Evolutionary conservation across 441 rosid genomes (phyloP).

Genomic region (Corymbia citriodora): DNA sequence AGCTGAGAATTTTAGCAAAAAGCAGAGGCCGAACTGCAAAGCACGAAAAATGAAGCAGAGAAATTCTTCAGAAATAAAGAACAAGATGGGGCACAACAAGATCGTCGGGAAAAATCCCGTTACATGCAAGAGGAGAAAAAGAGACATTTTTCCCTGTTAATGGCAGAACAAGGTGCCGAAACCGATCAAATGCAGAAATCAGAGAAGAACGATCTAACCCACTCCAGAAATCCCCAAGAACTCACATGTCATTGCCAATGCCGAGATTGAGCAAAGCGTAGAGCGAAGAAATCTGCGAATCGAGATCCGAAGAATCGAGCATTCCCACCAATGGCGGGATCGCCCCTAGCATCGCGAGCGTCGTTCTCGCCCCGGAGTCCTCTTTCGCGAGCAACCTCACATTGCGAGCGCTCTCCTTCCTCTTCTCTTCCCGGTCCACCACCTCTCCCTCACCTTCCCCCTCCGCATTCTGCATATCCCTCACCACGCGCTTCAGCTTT

Average conservation of each 20-base stretch:
- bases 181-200: not conserved
- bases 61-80: not conserved
- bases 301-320: conserved; percentile 53
- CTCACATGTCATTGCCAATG: conserved; percentile 86
- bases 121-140: not conserved
- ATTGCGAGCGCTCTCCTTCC: conserved; percentile 38
- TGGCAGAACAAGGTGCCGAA: not conserved
- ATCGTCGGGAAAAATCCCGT: not conserved
- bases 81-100: not conserved
- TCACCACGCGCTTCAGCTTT: conserved; percentile 55
- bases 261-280: conserved; percentile 95
- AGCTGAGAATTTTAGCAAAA: not conserved
- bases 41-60: not conserved
- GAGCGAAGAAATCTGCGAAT: conserved; percentile 64
- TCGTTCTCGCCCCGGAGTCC: conserved; percentile 56
- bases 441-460: not conserved
- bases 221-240: not conserved
- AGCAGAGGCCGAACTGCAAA: not conserved
- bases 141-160: not conserved
- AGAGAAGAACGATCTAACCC: not conserved
- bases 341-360: conserved; percentile 84
- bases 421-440: conserved; percentile 1
- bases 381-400: conserved; percentile 75
- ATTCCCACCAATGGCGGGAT: conserved; percentile 88
- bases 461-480: conserved; percentile 38